phyloP scores from a whole-genome alignment of 108 stramenopile genomes.

The Skeletonema menzelii region DNA sequence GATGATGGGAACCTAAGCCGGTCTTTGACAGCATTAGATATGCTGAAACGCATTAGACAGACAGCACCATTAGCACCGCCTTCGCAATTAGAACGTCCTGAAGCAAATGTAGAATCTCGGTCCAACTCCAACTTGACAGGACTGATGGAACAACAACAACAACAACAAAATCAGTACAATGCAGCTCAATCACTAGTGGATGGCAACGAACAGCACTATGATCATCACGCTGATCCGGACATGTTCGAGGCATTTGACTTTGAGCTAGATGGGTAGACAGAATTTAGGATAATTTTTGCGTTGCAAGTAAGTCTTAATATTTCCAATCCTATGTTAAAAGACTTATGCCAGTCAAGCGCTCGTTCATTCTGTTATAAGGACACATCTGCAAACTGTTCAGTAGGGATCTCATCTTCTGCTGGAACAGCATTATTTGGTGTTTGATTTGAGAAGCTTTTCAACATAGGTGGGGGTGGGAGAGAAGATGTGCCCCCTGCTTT shows the following conservation, averaged over 20 bases:
- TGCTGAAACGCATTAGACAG: conserved; percentile 6
- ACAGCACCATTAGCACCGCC: not conserved
- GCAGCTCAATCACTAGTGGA: not conserved
- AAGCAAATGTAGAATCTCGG: not conserved
- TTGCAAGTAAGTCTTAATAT: not conserved
- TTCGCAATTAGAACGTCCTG: not conserved
- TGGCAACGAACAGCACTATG: conserved; percentile 7
- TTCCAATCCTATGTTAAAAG: not conserved
- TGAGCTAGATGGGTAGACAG: conserved; percentile 7
- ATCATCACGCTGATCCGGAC: conserved; percentile 19
- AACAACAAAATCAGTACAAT: not conserved
- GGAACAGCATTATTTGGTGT: not conserved
- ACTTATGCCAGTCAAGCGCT: not conserved
- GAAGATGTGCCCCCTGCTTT: not conserved
- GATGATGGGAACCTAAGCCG: conserved; percentile 16
- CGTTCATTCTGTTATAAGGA: conserved; percentile 13
- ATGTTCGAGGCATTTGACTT: conserved; percentile 30
- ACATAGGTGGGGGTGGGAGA: conserved; percentile 27
- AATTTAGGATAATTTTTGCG: not conserved
- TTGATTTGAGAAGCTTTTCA: not conserved
- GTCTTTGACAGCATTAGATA: conserved; percentile 45
- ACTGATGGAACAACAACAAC: not conserved
- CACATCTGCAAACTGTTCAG: conserved; percentile 18
- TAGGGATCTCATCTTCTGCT: conserved; percentile 14
- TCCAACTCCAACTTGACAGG: not conserved